Base-by-base conservation (phyloP, 495 filamentous ascomycete genomes). In the Parathielavia appendiculata region DNA sequence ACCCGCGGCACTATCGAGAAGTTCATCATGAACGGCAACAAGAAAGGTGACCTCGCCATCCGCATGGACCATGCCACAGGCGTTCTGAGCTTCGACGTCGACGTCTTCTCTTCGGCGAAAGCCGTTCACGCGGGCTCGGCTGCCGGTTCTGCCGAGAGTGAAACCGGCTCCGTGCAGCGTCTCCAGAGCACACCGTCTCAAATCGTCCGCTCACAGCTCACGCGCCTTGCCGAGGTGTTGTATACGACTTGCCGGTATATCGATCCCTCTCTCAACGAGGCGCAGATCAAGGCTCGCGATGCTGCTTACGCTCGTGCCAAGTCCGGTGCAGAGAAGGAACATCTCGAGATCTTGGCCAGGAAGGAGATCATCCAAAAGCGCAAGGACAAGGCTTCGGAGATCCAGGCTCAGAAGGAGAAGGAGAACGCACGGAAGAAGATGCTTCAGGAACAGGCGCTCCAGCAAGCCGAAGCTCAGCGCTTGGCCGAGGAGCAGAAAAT, bases 1-100 rank as follows among this genome's bases (percentile, higher is more conserved):
- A 87, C 81, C 61, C 86, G 88, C 40, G 86, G 84, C 63, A 95
- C 89, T 60, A 96, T 98, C 58, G 93, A 98, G 78, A 98, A 98
- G 77, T 98, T 98, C 81, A 97, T 98, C 81, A 98, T 98, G 93
- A 98, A 98, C 75, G 93, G 93, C 59, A 97, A 93, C 82, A 98
- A 98, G 83, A 98, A 98, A 81, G 93, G 93, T 34, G 95, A 98
- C 65, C 82, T 98, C 49, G 87, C 93, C 44, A 96, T 98, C 68
- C 92, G 93, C 57, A 88, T 98, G 67, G 89, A 97, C 66, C 93
- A 98, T 72, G 89, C 90, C 59, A 89, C 91, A 26, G 91, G 95
- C 52, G 86, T 96, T 48, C 83, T 98, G 50, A 97, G 91, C 66
- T 98, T 98, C 65, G 93, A 98, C 68, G 92, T 91, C 53, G 93